Conservation (phyloP, 2,329 filamentous ascomycete species). For the Claviceps lovelessii region DNA sequence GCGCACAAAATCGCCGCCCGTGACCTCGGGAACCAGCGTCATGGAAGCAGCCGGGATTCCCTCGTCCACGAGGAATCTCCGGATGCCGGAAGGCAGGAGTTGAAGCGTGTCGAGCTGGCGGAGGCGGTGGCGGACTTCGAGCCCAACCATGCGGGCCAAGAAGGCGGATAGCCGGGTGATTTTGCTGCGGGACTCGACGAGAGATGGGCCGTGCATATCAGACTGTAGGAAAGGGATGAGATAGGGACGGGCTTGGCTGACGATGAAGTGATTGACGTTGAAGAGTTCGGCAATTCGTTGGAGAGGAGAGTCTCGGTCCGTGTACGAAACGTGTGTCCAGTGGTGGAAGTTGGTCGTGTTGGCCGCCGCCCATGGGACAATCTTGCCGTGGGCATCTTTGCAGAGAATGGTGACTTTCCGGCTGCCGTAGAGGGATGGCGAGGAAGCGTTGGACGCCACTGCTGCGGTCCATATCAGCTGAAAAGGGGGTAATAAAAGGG, state of each 20-base stretch:
- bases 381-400: conserved; percentile 59
- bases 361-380: conserved; percentile 58
- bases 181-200: conserved; percentile 42
- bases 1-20: conserved; percentile 56
- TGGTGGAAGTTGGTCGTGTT: conserved; percentile 50
- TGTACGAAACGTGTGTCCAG: conserved; percentile 51
- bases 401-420: conserved; percentile 54
- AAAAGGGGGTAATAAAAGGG: background rate
- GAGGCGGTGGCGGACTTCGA: conserved; percentile 69
- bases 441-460: conserved; percentile 58
- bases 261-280: conserved; percentile 90
- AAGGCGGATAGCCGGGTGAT: conserved; percentile 43
- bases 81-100: conserved; percentile 53
- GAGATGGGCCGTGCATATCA: conserved; percentile 62
- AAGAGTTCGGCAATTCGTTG: conserved; percentile 67
- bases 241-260: conserved; percentile 84
- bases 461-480: conserved; percentile 70
- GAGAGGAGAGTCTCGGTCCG: conserved; percentile 50
- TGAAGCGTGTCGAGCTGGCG: conserved; percentile 67
- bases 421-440: conserved; percentile 49
- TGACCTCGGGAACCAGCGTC: conserved; percentile 70
- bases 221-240: conserved; percentile 72
- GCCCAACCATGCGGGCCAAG: conserved; percentile 51
- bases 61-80: conserved; percentile 71
- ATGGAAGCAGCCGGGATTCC: conserved; percentile 63